Evolutionary conservation across 2,329 filamentous ascomycete species (phyloP), one percentile per base, ranked within the genome.

Genomic region (Penicillium capsulatum): DNA sequence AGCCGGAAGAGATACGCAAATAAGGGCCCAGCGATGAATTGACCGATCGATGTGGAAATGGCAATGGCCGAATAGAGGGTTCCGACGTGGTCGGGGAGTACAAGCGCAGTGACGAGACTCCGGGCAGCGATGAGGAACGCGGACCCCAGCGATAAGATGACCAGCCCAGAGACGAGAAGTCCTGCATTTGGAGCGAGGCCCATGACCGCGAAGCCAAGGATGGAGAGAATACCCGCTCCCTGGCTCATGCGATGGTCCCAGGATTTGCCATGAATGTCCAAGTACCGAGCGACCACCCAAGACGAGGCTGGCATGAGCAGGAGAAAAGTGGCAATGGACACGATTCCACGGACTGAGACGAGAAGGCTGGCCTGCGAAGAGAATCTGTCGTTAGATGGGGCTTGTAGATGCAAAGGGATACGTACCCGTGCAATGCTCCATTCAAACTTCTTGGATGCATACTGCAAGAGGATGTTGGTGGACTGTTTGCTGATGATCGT

Each of bases 341-440:
- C 48, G 16, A 40, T 37, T 9, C 54, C 59, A 9, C 56, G 51
- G 9, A 61, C 10, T 4, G 59, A 54, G 19, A 61, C 52, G 2
- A 61, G 44, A 16, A 59, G 50, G 36, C 57, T 59, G 16, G 58
- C 42, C 58, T 61, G 22, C 24, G 9, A 1, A 3, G 13, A 13
- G 7, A n/a, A n/a, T n/a, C n/a, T n/a, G n/a, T n/a, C n/a, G 31
- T 55, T 32, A 50, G 41, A 17, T n/a, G 2, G 17, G 4, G 10
- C 7, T n/a, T 17, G 16, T 11, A 4, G 14, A 13, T 4, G 19
- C 11, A 11, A 15, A 11, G n/a, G n/a, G 1, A 10, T 16, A 27
- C 3, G 14, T 53, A 60, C 58, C 27, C 48, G 36, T 22, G 50
- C 43, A 31, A 61, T 50, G 26, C 44, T 58, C 59, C 59, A 62